Conservation (phyloP, 768 basidiomycete genomes). For the Boletus fagicola region DNA sequence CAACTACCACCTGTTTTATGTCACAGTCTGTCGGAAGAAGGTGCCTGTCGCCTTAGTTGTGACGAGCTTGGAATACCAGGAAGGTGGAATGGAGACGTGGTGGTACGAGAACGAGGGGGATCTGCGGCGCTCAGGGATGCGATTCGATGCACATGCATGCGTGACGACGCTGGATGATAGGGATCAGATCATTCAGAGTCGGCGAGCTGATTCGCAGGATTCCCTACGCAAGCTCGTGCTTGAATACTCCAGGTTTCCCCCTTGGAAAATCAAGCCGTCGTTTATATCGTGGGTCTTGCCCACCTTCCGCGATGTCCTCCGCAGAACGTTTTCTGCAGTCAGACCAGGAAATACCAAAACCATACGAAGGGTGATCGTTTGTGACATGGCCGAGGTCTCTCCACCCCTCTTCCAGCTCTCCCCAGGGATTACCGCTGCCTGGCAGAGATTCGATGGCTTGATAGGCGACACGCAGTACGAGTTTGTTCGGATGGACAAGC, state of each 20-base stretch:
- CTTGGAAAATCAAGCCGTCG: slow-evolving; percentile 1
- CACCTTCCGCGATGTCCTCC: not conserved
- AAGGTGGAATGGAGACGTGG: slow-evolving; percentile 25
- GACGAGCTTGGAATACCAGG: slow-evolving; percentile 35
- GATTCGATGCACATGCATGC: slow-evolving; percentile 24
- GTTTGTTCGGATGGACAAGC: not conserved
- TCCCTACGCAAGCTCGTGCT: not conserved
- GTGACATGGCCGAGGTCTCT: not conserved
- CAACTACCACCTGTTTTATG: slow-evolving; percentile 36
- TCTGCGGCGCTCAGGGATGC: slow-evolving; percentile 29
- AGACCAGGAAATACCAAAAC: not conserved
- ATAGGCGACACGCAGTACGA: not conserved
- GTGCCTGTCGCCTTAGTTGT: slow-evolving; percentile 38
- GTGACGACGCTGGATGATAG: slow-evolving; percentile 7
- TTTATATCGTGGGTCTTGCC: not conserved
- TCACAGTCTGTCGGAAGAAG: slow-evolving; percentile 32
- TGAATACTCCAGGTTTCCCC: not conserved
- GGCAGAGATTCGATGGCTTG: not conserved
- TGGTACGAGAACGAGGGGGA: slow-evolving; percentile 26
- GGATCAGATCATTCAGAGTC: not conserved
- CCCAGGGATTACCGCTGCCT: not conserved
- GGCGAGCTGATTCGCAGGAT: not conserved
- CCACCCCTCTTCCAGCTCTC: not conserved
- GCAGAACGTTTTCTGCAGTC: not conserved
- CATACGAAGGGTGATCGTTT: slow-evolving; percentile 3